phyloP scores from a whole-genome alignment of 306 rosid genomes.

The Corylus americana region DNA sequence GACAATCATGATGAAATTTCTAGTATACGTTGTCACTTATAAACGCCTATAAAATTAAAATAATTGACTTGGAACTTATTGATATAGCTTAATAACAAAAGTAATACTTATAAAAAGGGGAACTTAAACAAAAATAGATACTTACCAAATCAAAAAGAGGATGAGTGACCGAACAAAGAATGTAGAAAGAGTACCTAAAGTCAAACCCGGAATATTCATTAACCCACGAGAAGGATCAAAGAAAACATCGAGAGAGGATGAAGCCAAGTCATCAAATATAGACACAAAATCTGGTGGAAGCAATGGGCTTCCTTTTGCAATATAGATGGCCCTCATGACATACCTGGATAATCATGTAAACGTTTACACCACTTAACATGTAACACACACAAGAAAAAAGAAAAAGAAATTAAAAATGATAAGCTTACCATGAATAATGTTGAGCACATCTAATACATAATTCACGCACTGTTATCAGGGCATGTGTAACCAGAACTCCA shows the following conservation, averaged over 20 bases:
- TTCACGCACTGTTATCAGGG: slow-evolving; percentile 84
- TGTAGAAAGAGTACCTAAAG: slow-evolving; percentile 60
- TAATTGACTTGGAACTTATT: neutral
- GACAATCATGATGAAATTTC: slow-evolving; percentile 6
- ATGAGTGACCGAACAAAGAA: slow-evolving; percentile 17
- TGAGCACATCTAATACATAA: slow-evolving; percentile 75
- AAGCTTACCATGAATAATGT: slow-evolving; percentile 92
- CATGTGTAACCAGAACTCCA: slow-evolving; percentile 90
- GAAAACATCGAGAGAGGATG: slow-evolving; percentile 95
- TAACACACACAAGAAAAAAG: slow-evolving; percentile 11
- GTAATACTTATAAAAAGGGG: neutral
- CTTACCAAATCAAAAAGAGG: slow-evolving; percentile 13
- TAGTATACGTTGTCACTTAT: neutral
- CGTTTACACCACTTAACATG: slow-evolving; percentile 24
- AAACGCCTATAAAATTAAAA: neutral
- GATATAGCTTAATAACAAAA: neutral
- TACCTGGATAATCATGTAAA: slow-evolving; percentile 63
- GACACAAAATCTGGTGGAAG: slow-evolving; percentile 98
- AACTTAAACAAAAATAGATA: slow-evolving; percentile 10
- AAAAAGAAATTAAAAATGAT: slow-evolving; percentile 12
- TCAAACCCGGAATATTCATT: slow-evolving; percentile 76
- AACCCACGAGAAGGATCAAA: slow-evolving; percentile 91
- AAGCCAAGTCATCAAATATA: slow-evolving; percentile 89
- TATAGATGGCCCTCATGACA: slow-evolving; percentile 91
- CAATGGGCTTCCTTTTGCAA: slow-evolving; percentile 93